A percentile compares a stretch with the other conserved stretches of the same genome.
Conservation (phyloP, 345 rosid genomes). For the Diplotaxis tenuifolia region DNA sequence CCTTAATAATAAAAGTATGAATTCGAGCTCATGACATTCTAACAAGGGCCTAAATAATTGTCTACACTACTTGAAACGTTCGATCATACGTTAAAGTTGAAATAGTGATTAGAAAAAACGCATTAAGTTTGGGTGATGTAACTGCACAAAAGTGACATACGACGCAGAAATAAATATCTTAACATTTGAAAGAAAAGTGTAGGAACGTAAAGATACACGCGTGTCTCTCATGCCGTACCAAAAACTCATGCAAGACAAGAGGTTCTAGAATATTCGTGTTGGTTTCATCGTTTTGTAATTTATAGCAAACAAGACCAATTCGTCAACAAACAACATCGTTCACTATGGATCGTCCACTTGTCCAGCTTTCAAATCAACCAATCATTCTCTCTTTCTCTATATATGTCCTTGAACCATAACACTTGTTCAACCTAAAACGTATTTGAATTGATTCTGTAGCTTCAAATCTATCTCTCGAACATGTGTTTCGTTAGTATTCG, state of each 20-base stretch:
- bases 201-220: neutral
- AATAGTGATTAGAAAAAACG: neutral
- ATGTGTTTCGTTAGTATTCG: slow-evolving; percentile 29
- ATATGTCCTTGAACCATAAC: neutral
- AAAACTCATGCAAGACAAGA: too few relatives aligned
- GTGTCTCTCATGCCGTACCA: neutral
- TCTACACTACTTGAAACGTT: neutral
- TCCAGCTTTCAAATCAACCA: slow-evolving; percentile 14
- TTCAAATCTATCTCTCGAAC: neutral
- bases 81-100: neutral
- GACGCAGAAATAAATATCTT: slow-evolving; percentile 13
- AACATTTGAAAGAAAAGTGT: neutral
- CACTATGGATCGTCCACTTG: slow-evolving; percentile 27
- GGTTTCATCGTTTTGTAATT: neutral
- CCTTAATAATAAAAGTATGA: neutral
- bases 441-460: neutral
- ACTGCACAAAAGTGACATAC: neutral
- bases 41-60: neutral
- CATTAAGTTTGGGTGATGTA: neutral
- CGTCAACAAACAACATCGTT: slow-evolving; percentile 26
- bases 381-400: slow-evolving; percentile 2
- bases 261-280: slow-evolving; percentile 28
- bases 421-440: neutral
- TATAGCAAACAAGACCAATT: slow-evolving; percentile 30
- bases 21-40: neutral